phyloP scores from a whole-genome alignment of 805 yeast genomes.

The Kodamaea sagamina region DNA sequence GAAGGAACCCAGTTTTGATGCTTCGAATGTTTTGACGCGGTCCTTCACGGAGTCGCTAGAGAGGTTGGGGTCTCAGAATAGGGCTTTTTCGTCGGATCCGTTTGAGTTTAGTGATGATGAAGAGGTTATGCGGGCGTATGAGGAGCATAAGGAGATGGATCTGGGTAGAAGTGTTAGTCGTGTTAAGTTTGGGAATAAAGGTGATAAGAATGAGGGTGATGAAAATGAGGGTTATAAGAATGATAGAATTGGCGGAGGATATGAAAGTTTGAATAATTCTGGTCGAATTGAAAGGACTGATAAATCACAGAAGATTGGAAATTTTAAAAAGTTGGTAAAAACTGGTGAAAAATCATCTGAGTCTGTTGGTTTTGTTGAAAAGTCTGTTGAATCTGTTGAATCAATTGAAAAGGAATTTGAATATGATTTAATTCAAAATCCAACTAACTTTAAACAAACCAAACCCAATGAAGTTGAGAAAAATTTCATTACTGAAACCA shows the following conservation, averaged over 20 bases:
- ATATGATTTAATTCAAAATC: too few species aligned
- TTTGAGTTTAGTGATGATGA: constrained; percentile 18
- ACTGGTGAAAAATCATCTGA: too few species aligned
- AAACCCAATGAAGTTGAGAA: too few species aligned
- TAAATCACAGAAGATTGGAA: too few species aligned
- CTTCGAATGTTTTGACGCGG: neutral
- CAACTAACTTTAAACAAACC: neutral
- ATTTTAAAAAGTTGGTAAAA: too few species aligned
- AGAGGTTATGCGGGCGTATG: constrained; percentile 15
- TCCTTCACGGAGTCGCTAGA: neutral
- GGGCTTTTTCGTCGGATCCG: constrained; percentile 7
- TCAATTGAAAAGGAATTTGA: too few species aligned
- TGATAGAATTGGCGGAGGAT: neutral
- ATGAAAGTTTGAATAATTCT: too few species aligned
- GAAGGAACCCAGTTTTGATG: neutral
- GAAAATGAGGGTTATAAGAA: neutral
- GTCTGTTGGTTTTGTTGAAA: too few species aligned
- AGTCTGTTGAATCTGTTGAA: too few species aligned
- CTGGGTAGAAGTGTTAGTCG: neutral
- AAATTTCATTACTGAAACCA: too few species aligned
- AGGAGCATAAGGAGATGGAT: neutral
- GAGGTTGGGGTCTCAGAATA: neutral
- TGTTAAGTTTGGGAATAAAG: too few species aligned
- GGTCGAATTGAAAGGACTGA: too few species aligned
- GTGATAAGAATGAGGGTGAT: neutral